Evolutionary conservation across 2,329 filamentous ascomycete genomes (phyloP).

Genomic region (Colletotrichum echinochloae): DNA sequence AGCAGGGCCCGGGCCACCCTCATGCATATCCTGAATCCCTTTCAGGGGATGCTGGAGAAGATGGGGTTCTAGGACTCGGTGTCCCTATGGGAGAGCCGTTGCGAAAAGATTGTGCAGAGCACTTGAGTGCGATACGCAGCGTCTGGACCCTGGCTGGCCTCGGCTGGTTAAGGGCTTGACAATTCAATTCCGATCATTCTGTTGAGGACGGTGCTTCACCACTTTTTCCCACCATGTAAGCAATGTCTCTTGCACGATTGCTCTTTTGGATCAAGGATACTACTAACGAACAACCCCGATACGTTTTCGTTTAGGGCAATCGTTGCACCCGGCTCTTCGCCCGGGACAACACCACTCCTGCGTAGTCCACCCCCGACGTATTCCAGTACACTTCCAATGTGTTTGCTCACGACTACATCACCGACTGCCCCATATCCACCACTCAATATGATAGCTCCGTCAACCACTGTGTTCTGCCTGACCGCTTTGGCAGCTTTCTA

Average conservation of each 20-base stretch:
- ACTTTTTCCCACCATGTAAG: conserved; percentile 46
- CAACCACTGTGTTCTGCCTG: not conserved
- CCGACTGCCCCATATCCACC: not conserved
- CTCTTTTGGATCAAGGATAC: conserved; percentile 33
- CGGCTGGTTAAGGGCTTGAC: conserved; percentile 55
- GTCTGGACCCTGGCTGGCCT: conserved; percentile 61
- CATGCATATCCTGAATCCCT: conserved; percentile 42
- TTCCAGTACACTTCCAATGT: not conserved
- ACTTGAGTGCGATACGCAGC: conserved; percentile 98
- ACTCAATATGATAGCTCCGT: too few species aligned
- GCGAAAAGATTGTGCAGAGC: conserved; percentile 87
- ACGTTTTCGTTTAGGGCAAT: not conserved
- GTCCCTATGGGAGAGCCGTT: conserved; percentile 89
- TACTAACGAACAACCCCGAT: conserved; percentile 30
- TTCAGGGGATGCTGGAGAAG: conserved; percentile 47
- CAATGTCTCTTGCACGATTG: not conserved
- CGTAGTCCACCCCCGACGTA: not conserved
- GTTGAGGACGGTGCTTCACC: conserved; percentile 76
- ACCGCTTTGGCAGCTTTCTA: not conserved
- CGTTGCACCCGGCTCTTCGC: not conserved
- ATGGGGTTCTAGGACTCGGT: conserved; percentile 46
- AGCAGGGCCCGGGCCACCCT: conserved; percentile 67
- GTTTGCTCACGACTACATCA: not conserved
- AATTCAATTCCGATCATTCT: conserved; percentile 96
- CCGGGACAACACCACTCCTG: not conserved